A percentile compares a stretch with the other conserved stretches of the same genome.
Conservation (phyloP, 257 asterid species). For the Ligustrum vulgare region DNA sequence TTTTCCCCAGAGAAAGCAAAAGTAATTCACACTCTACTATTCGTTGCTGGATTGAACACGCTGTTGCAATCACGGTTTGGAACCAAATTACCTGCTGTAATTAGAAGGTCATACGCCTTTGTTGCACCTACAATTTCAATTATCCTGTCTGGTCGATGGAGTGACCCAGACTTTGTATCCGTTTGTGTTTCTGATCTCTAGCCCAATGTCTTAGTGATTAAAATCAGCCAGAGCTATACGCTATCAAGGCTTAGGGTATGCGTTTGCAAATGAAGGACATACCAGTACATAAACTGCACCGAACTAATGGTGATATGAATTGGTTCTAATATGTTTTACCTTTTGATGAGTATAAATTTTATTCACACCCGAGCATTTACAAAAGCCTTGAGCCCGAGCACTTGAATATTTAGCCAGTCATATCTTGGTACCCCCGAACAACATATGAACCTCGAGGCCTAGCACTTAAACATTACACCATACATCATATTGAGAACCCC, state of each 20-base stretch:
- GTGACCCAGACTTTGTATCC: conserved; percentile 28
- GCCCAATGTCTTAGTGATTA: conserved; percentile 3
- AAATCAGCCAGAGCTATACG: neutral
- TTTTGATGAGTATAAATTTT: too few relatives aligned
- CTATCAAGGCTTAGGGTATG: neutral
- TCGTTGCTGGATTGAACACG: conserved; percentile 38
- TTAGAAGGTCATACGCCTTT: conserved; percentile 37
- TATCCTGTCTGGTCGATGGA: conserved; percentile 39
- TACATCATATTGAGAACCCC: too few relatives aligned
- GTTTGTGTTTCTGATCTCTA: conserved; percentile 18
- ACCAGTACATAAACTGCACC: neutral
- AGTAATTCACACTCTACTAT: conserved; percentile 33
- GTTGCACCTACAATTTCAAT: conserved; percentile 40
- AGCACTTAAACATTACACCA: too few relatives aligned
- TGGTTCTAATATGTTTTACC: neutral
- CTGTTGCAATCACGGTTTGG: conserved; percentile 35
- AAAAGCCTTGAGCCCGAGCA: too few relatives aligned
- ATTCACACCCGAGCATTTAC: too few relatives aligned
- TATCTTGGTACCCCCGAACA: too few relatives aligned
- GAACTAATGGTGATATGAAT: neutral
- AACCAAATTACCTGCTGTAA: conserved; percentile 34
- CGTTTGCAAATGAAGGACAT: neutral
- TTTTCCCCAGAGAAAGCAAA: conserved; percentile 32
- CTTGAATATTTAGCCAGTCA: too few relatives aligned
- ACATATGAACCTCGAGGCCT: too few relatives aligned